Conservation (phyloP, 129 eudicot genomes). For the Pseudognaphalium luteoalbum region DNA sequence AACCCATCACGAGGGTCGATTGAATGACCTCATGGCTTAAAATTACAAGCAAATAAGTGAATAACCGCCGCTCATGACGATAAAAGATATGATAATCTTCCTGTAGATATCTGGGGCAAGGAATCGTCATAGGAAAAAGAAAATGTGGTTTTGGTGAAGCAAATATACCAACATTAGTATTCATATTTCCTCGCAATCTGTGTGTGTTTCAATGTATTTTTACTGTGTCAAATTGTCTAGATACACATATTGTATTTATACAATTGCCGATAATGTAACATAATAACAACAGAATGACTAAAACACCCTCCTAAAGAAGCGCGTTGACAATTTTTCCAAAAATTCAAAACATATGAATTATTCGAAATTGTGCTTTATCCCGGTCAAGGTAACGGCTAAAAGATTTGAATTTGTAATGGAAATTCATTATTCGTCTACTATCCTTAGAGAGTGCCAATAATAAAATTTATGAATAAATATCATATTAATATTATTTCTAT, state of each 20-base stretch:
- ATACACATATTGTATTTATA: background rate
- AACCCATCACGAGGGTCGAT: conserved; percentile 34
- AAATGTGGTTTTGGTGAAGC: conserved; percentile 21
- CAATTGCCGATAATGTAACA: background rate
- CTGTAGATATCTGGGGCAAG: conserved; percentile 7
- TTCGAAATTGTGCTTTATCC: too few species aligned
- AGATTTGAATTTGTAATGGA: too few species aligned
- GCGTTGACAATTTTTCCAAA: background rate
- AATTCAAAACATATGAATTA: too few species aligned
- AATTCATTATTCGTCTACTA: too few species aligned
- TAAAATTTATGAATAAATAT: too few species aligned
- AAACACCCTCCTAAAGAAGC: conserved; percentile 10
- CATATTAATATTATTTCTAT: too few species aligned
- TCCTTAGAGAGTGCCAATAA: too few species aligned
- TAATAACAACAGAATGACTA: background rate
- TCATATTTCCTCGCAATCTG: background rate
- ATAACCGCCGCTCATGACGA: conserved; percentile 29
- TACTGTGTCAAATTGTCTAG: background rate
- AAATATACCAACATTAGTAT: conserved; percentile 13
- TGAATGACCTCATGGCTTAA: conserved; percentile 20
- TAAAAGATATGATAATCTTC: conserved; percentile 29
- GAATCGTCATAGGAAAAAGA: conserved; percentile 7
- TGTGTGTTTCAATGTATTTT: conserved; percentile 5
- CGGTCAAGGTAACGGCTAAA: too few species aligned
- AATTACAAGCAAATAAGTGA: conserved; percentile 8